Conservation (phyloP, 1,139 yeast species). For the Hanseniaspora sp. region DNA sequence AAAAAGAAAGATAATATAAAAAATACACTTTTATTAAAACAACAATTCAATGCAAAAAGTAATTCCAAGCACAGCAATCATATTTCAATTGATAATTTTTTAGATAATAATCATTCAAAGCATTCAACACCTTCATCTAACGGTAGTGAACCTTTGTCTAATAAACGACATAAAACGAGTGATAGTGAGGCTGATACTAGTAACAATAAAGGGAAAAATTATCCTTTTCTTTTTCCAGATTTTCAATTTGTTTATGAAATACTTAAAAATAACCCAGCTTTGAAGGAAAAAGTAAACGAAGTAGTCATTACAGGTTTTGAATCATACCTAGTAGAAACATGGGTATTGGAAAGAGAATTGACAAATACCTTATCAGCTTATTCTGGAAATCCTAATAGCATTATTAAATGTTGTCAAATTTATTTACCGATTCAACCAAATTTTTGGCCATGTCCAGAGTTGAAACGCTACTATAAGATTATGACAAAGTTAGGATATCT, state of each 20-base stretch:
- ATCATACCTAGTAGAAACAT: slow-evolving; percentile 82
- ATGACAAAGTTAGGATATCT: slow-evolving; percentile 11
- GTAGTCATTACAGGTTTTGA: slow-evolving; percentile 61
- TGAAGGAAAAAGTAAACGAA: slow-evolving; percentile 32
- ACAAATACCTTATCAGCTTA: slow-evolving; percentile 65
- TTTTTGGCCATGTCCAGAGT: slow-evolving; percentile 44
- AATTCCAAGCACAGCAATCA: too few species aligned
- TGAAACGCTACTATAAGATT: slow-evolving; percentile 46
- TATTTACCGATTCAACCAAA: slow-evolving; percentile 45
- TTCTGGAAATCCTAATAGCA: slow-evolving; percentile 67
- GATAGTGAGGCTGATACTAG: background rate
- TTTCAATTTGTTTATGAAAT: slow-evolving; percentile 42
- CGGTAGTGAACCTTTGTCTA: too few species aligned
- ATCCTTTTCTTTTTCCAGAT: slow-evolving; percentile 37
- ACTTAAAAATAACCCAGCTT: slow-evolving; percentile 31
- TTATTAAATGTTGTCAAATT: slow-evolving; percentile 50
- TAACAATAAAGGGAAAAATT: background rate
- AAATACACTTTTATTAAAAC: too few species aligned
- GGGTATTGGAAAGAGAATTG: slow-evolving; percentile 66
- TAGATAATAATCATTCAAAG: too few species aligned
- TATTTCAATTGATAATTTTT: too few species aligned
- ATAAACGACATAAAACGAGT: background rate
- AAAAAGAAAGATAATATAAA: too few species aligned
- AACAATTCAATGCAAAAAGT: too few species aligned
- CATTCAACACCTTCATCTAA: too few species aligned